phyloP scores from a whole-genome alignment of 345 rosid species.

The Arabidopsis suecica region DNA sequence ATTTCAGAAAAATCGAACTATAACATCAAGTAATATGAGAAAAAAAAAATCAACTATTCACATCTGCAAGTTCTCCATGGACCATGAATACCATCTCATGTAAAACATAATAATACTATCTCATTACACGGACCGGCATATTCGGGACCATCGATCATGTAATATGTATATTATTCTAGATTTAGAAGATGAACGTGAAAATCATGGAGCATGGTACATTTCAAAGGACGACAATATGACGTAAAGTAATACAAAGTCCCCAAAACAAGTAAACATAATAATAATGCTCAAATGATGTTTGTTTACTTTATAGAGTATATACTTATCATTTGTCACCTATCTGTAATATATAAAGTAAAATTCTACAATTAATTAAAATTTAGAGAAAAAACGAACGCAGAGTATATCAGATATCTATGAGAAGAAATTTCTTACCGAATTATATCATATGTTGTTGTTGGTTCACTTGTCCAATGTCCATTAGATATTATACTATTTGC shows the following conservation, averaged over 20 bases:
- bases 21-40: not conserved
- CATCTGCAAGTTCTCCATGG: not conserved
- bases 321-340: not conserved
- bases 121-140: slow-evolving; percentile 38
- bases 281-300: slow-evolving; percentile 15
- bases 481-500: not conserved
- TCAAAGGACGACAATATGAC: slow-evolving; percentile 32
- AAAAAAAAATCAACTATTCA: not conserved
- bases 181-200: slow-evolving; percentile 39
- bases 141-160: slow-evolving; percentile 30
- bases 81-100: no score
- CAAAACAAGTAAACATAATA: slow-evolving; percentile 24
- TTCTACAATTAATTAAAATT: not conserved
- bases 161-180: slow-evolving; percentile 19
- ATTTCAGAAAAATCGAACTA: not conserved
- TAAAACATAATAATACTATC: slow-evolving; percentile 1
- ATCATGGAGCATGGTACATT: slow-evolving; percentile 31
- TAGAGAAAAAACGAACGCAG: not conserved
- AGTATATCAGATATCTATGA: not conserved
- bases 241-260: slow-evolving; percentile 19
- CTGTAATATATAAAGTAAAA: not conserved
- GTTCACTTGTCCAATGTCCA: slow-evolving; percentile 28
- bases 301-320: not conserved
- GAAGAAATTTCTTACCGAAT: not conserved
- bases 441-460: slow-evolving; percentile 8